Evolutionary conservation across 148 eudicot species (phyloP).

Genomic region (Spergularia bocconei): DNA sequence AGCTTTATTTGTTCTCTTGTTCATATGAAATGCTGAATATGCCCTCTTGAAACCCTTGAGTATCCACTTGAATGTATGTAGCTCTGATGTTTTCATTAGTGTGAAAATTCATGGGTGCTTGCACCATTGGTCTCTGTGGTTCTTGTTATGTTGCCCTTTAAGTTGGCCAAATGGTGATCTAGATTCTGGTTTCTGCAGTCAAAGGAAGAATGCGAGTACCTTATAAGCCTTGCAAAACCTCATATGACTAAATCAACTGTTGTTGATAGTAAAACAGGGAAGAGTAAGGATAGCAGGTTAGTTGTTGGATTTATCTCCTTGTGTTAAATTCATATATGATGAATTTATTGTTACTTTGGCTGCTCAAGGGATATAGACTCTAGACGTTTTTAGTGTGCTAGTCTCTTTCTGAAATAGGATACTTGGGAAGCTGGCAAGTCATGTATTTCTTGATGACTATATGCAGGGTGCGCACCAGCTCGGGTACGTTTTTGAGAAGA

Average conservation of each 20-base stretch:
- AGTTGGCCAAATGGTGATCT: slow-evolving; percentile 7
- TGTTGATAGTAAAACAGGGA: slow-evolving; percentile 91
- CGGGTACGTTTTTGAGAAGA: slow-evolving; percentile 81
- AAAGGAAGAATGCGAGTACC: slow-evolving; percentile 79
- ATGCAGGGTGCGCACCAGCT: slow-evolving; percentile 95
- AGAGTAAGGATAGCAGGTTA: slow-evolving; percentile 93
- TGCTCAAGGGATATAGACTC: not conserved
- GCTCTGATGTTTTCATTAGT: not conserved
- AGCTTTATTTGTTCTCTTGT: not conserved
- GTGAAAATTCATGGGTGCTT: not conserved
- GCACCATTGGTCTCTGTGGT: not conserved
- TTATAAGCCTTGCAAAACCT: slow-evolving; percentile 80
- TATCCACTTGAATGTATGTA: not conserved
- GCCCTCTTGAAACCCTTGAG: not conserved
- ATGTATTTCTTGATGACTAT: slow-evolving; percentile 9
- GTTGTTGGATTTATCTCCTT: slow-evolving; percentile 18
- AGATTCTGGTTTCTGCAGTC: slow-evolving; percentile 50
- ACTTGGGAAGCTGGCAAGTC: not conserved
- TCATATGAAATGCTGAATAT: not conserved
- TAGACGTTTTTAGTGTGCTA: not conserved
- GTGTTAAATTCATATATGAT: not conserved
- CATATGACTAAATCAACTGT: slow-evolving; percentile 87
- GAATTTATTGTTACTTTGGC: not conserved
- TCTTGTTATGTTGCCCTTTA: not conserved
- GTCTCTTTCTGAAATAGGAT: not conserved